Conservation (phyloP, 1,139 yeast species). For the Hemisphaericaspora xylanilytica region DNA sequence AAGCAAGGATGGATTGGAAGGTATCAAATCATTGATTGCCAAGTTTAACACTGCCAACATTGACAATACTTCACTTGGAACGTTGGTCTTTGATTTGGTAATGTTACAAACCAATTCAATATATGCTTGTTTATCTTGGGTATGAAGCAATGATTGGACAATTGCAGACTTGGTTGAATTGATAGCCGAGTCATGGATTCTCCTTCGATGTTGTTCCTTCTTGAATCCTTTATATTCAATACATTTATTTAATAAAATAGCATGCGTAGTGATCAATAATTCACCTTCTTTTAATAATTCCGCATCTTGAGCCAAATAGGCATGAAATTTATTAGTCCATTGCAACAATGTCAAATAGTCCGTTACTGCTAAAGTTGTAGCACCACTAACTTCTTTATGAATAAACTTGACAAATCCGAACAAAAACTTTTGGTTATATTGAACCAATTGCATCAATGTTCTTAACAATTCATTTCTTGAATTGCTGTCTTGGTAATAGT, state of each 20-base stretch:
- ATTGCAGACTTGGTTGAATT: slow-evolving; percentile 35
- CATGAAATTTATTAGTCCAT: slow-evolving; percentile 47
- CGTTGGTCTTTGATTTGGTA: slow-evolving; percentile 8
- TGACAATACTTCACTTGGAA: slow-evolving; percentile 14
- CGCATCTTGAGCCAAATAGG: slow-evolving; percentile 19
- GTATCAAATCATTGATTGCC: slow-evolving; percentile 36
- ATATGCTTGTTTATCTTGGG: slow-evolving; percentile 8
- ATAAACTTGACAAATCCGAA: slow-evolving; percentile 37
- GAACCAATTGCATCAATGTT: slow-evolving; percentile 34
- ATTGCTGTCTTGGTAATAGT: slow-evolving; percentile 49
- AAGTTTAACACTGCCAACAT: slow-evolving; percentile 42
- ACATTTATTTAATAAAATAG: slow-evolving; percentile 21
- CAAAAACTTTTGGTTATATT: slow-evolving; percentile 30
- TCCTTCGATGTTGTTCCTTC: slow-evolving; percentile 37
- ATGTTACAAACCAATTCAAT: slow-evolving; percentile 14
- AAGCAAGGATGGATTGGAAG: slow-evolving; percentile 39
- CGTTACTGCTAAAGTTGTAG: slow-evolving; percentile 44
- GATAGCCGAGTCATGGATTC: slow-evolving; percentile 46
- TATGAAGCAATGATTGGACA: slow-evolving; percentile 17
- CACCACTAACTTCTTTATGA: slow-evolving; percentile 28
- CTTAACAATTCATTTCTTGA: slow-evolving; percentile 43
- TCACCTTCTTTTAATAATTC: slow-evolving; percentile 11
- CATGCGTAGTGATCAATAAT: slow-evolving; percentile 20
- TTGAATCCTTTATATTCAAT: slow-evolving; percentile 12
- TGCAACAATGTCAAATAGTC: slow-evolving; percentile 55